A percentile compares a stretch with the other conserved stretches of the same genome.
Evolutionary conservation across 192 early-diverging fungal genomes (phyloP).

Genomic region (Geranomyces michiganensis): DNA sequence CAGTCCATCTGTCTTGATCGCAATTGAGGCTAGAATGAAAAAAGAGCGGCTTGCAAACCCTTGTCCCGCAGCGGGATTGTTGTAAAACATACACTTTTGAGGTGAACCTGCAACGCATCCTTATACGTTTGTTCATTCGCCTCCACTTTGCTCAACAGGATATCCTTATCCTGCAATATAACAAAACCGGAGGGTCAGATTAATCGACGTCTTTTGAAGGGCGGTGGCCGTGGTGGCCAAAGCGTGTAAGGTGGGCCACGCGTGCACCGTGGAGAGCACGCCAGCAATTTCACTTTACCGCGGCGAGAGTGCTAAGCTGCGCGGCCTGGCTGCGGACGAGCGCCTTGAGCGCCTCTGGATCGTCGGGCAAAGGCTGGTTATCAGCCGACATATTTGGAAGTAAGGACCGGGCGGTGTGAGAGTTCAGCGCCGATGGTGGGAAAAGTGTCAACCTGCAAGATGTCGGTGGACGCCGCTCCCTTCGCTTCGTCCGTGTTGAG

Average conservation of each 20-base stretch:
- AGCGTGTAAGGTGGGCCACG: not conserved
- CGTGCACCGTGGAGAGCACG: not conserved
- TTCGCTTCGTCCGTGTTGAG: too few species aligned
- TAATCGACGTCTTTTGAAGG: not conserved
- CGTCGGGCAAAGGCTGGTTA: not conserved
- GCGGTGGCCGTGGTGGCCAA: not conserved
- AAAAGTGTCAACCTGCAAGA: too few species aligned
- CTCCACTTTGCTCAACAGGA: slow-evolving; percentile 27
- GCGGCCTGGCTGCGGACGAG: slow-evolving; percentile 21
- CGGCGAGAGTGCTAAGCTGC: slow-evolving; percentile 5
- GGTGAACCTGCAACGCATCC: slow-evolving; percentile 37
- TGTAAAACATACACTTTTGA: slow-evolving; percentile 24
- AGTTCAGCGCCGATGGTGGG: not conserved
- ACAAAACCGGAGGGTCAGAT: not conserved
- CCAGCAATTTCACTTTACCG: not conserved
- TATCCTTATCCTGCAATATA: slow-evolving; percentile 35
- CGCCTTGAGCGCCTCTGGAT: slow-evolving; percentile 5
- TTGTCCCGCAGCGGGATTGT: too few species aligned
- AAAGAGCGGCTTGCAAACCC: not conserved
- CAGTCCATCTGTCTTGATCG: too few species aligned
- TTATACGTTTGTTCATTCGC: slow-evolving; percentile 28
- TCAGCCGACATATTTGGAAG: not conserved
- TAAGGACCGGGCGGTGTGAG: not conserved
- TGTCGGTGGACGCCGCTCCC: too few species aligned
- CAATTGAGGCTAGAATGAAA: not conserved